phyloP scores from a whole-genome alignment of 805 yeast species.

The Ogataea trehaloabstinens region DNA sequence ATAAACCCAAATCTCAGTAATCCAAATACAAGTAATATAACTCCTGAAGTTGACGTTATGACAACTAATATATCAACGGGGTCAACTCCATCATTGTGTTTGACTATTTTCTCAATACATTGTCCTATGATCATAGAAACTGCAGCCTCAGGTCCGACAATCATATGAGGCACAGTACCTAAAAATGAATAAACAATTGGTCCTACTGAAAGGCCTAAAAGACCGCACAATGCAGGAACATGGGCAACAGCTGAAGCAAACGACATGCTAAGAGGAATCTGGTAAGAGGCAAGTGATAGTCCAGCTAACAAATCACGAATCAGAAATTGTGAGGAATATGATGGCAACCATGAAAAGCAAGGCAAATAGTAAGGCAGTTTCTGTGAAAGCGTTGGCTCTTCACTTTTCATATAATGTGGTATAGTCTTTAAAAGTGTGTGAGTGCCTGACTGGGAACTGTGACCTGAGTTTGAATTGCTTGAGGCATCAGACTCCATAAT shows the following conservation, averaged over 20 bases:
- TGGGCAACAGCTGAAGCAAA: conserved; percentile 83
- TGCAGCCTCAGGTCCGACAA: conserved; percentile 92
- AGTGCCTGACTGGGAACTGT: neutral
- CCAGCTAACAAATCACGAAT: conserved; percentile 79
- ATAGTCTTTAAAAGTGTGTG: conserved; percentile 7
- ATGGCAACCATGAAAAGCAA: conserved; percentile 62
- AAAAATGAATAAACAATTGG: conserved; percentile 74
- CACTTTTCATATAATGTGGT: conserved; percentile 2
- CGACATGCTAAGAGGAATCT: conserved; percentile 79
- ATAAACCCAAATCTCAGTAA: conserved; percentile 81
- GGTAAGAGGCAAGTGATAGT: conserved; percentile 82
- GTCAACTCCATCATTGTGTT: conserved; percentile 39
- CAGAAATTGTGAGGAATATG: conserved; percentile 40
- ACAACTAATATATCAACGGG: conserved; percentile 61
- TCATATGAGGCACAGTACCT: conserved; percentile 86
- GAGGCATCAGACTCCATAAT: neutral
- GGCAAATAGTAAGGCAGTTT: conserved; percentile 65
- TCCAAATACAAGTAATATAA: conserved; percentile 68
- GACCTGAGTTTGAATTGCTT: neutral
- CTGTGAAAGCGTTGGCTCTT: conserved; percentile 13
- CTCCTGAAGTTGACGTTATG: conserved; percentile 74
- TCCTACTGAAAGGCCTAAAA: conserved; percentile 71
- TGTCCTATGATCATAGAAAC: conserved; percentile 82
- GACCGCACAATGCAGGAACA: conserved; percentile 77
- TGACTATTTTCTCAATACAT: conserved; percentile 56